These are phyloP conservation scores for Fusarium hostae DNA, from an alignment of 2,329 filamentous ascomycete genomes.

Conservation along the genomic window DNA sequence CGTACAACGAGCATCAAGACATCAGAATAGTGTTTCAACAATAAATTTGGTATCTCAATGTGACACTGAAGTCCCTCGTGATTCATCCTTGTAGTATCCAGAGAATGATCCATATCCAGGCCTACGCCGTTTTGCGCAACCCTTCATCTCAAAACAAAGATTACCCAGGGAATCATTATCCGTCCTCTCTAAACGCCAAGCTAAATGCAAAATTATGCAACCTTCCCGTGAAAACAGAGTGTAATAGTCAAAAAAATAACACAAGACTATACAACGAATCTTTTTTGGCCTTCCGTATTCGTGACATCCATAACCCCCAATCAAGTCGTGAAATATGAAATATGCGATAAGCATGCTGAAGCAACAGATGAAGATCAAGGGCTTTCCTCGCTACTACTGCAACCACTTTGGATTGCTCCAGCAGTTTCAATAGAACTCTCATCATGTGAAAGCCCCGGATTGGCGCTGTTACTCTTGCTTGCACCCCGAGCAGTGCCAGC, in stretches of 20 bases:
- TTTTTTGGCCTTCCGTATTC: conserved; percentile 1
- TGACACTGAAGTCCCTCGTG: not conserved
- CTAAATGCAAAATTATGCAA: conserved; percentile 36
- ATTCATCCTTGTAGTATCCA: not conserved
- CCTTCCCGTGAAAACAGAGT: conserved; percentile 10
- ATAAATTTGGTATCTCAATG: conserved; percentile 28
- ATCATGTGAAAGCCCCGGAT: conserved; percentile 41
- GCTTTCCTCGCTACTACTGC: conserved; percentile 51
- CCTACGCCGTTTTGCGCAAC: conserved; percentile 2
- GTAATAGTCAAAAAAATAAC: not conserved
- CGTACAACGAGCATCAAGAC: not conserved
- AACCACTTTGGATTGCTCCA: conserved; percentile 53
- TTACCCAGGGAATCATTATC: conserved; percentile 29
- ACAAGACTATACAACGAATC: not conserved
- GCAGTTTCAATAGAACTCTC: conserved; percentile 56
- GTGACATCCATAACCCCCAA: not conserved
- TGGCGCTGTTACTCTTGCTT: conserved; percentile 49
- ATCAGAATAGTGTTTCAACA: not conserved
- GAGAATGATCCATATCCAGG: conserved; percentile 4
- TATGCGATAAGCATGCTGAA: not conserved
- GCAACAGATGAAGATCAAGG: not conserved
- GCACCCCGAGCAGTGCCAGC: conserved; percentile 46
- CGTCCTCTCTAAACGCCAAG: conserved; percentile 37
- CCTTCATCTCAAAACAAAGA: conserved; percentile 3
- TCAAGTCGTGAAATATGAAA: conserved; percentile 3